These are phyloP conservation scores for Trypanosoma boissoni DNA, from an alignment of 208 protist species.

Conservation along the genomic window DNA sequence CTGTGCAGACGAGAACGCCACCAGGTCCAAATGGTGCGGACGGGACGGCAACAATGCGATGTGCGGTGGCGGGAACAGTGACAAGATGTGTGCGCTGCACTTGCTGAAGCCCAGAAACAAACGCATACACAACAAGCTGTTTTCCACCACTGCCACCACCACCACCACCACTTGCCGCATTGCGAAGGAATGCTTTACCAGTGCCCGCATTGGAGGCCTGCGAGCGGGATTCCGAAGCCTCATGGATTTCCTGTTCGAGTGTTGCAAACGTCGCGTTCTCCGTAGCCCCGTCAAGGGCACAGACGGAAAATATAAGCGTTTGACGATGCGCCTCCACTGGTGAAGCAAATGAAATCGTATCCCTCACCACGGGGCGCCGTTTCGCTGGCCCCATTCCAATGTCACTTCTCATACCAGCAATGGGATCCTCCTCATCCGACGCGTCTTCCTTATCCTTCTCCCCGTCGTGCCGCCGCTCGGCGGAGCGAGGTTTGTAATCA, in stretches of 20 bases:
- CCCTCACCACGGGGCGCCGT: constrained; percentile 19
- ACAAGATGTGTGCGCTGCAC: constrained; percentile 96
- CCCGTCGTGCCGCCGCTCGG: constrained; percentile 7
- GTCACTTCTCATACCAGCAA: not conserved
- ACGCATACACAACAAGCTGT: constrained; percentile 94
- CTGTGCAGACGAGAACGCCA: constrained; percentile 96
- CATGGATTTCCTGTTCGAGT: constrained; percentile 71
- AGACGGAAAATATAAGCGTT: constrained; percentile 67
- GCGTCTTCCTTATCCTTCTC: constrained; percentile 12
- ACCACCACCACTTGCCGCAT: not conserved
- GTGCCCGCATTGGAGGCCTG: no score
- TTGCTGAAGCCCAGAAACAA: constrained; percentile 98
- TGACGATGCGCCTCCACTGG: constrained; percentile 71
- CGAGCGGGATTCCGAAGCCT: constrained; percentile 32
- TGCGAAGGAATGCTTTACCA: constrained; percentile 22
- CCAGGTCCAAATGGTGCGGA: constrained; percentile 90
- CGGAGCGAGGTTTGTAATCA: constrained; percentile 26
- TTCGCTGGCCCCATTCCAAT: not conserved
- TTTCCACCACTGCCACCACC: constrained; percentile 1
- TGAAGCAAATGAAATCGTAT: constrained; percentile 52
- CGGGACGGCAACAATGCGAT: constrained; percentile 90
- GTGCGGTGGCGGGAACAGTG: constrained; percentile 86
- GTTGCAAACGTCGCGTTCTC: constrained; percentile 65
- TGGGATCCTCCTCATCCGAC: constrained; percentile 11
- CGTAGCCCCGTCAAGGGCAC: constrained; percentile 64